Evolutionary conservation across 2,329 filamentous ascomycete genomes (phyloP).

Genomic region (Ophiocordyceps robertsii): DNA sequence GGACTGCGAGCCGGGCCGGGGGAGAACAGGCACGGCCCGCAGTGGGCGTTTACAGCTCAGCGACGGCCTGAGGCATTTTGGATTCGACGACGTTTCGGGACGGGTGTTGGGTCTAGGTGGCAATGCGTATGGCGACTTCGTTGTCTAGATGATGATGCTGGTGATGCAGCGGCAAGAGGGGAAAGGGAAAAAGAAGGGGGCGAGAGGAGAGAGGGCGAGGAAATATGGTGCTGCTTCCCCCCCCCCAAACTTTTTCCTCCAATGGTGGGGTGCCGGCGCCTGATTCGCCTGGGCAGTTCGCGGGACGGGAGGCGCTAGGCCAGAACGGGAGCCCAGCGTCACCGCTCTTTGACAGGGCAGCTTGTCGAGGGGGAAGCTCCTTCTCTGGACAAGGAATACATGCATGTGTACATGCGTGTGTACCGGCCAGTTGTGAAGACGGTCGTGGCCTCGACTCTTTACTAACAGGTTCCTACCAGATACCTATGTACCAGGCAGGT

Average conservation of each 20-base stretch:
- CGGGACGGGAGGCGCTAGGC: conserved; percentile 3
- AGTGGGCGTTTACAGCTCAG: conserved; percentile 88
- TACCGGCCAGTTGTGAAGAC: too few relatives aligned
- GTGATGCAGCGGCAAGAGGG: conserved; percentile 5
- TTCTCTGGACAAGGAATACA: too few relatives aligned
- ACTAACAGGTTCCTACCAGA: too few relatives aligned
- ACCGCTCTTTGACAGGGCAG: conserved; percentile 3
- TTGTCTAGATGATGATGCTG: conserved; percentile 35
- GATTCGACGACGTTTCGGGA: conserved; percentile 55
- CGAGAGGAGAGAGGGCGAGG: conserved; percentile 3
- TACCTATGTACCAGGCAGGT: too few relatives aligned
- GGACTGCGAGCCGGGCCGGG: conserved; percentile 57
- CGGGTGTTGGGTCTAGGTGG: conserved; percentile 13
- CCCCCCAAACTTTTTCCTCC: conserved; percentile 7
- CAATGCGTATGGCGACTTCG: conserved; percentile 40
- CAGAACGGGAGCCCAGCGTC: conserved; percentile 2
- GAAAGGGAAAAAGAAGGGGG: conserved; percentile 7
- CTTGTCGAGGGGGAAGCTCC: background rate
- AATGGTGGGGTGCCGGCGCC: conserved; percentile 8
- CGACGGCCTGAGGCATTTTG: conserved; percentile 61
- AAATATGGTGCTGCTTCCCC: conserved; percentile 3
- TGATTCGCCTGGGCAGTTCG: conserved; percentile 6
- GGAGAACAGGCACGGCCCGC: conserved; percentile 41
- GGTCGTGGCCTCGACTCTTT: too few relatives aligned
- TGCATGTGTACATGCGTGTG: too few relatives aligned